phyloP scores from a whole-genome alignment of 2,329 filamentous ascomycete genomes.

The Phoma sp. region DNA sequence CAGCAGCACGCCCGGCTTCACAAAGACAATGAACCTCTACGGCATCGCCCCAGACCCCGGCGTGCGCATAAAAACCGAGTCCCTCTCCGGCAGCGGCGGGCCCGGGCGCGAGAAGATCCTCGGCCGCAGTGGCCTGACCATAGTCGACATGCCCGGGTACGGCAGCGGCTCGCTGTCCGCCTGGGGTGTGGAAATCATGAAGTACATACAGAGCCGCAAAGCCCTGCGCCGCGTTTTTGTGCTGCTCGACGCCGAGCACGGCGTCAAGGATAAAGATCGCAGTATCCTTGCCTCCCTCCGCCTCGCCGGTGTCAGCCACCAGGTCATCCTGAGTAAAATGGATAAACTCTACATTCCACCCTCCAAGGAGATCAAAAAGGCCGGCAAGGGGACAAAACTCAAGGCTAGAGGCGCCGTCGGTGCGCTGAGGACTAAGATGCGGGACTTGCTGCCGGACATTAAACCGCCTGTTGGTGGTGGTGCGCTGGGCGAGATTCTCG shows the following conservation, averaged over 20 bases:
- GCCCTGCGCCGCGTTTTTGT: conserved; percentile 70
- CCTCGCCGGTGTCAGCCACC: conserved; percentile 64
- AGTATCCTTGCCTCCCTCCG: conserved; percentile 64
- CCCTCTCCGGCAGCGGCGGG: background rate
- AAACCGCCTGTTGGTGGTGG: conserved; percentile 38
- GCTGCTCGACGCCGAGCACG: conserved; percentile 68
- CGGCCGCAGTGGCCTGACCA: conserved; percentile 56
- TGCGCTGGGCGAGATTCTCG: conserved; percentile 65
- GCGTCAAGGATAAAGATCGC: conserved; percentile 66
- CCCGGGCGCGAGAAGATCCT: conserved; percentile 39
- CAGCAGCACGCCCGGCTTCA: conserved; percentile 66
- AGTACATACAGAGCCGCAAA: conserved; percentile 67
- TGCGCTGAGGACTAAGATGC: conserved; percentile 52
- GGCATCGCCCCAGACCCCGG: conserved; percentile 56
- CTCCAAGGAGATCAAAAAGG: conserved; percentile 22
- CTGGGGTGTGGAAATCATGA: conserved; percentile 73
- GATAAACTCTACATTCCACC: conserved; percentile 54
- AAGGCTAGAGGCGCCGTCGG: conserved; percentile 45
- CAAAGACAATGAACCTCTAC: conserved; percentile 71
- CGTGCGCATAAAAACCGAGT: conserved; percentile 30
- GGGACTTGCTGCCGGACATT: conserved; percentile 47
- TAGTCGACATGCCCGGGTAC: conserved; percentile 77
- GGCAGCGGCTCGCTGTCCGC: conserved; percentile 65
- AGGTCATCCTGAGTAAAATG: conserved; percentile 71
- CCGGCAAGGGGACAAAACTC: conserved; percentile 18